Base-by-base conservation (phyloP, 2,329 filamentous ascomycete species). In the Ceratocystis ficicola region DNA sequence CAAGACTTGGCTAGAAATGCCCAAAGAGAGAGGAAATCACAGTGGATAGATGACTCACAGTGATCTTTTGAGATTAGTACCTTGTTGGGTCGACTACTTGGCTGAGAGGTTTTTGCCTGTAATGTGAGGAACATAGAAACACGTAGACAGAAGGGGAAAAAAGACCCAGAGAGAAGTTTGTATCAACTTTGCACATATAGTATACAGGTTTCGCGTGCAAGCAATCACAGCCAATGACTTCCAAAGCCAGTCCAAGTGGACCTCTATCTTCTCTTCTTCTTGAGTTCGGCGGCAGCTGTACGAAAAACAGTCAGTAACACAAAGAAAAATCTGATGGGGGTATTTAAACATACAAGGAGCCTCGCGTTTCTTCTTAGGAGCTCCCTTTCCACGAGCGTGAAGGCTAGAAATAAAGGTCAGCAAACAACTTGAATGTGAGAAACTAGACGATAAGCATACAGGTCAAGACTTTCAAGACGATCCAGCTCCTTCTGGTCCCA, bases 331-430 rank as follows among this genome's bases (percentile, higher is more conserved):
- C 28, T 41, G 5, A 5, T 52, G 41, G 7, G 7, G 1, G 25
- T 48, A 20, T 15, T 20, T 7, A 3, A 32, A 69, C 74, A 63
- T 74, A 77, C 75, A 72, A 66, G 75, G 73, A 50, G 76, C 72
- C 3, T 75, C 85, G 73, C 80, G 86, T 81, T 94, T 95, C 84
- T 95, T 96, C 83, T 95, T 84, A 6, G 93, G 91, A 57, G 87
- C 84, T 65, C 87, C 87, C 80, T 97, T 96, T 70, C 91, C 92
- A 78, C 91, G 86, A 36, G 82, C 76, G 75, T 90, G 92, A 71
- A 87, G 77, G 44, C 68, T 69, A 55, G 12, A n/a, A 62, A 68
- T 68, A 68, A 65, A 44, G 44, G 44, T 62, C 62, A 61, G 50
- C 28, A 62, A 36, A 28, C 20, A 20, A 20, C 48, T 60, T 2